Conservation (phyloP, 2,329 filamentous ascomycete species). For the Scedosporium minutisporum region DNA sequence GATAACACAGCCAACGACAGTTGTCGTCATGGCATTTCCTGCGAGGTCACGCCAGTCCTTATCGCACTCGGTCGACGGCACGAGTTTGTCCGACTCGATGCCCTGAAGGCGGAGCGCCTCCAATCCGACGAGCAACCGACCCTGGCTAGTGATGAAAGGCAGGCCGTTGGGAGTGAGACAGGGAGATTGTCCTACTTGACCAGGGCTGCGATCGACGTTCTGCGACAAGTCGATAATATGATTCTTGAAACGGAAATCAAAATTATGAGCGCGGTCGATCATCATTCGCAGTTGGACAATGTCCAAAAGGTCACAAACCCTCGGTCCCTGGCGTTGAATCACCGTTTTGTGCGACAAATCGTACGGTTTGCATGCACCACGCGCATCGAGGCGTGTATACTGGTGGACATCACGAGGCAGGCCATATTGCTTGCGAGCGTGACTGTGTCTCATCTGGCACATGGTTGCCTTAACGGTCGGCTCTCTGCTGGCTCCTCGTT, state of each 20-base stretch:
- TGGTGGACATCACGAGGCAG: slow-evolving; percentile 44
- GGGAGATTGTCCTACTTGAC: slow-evolving; percentile 46
- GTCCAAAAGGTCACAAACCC: slow-evolving; percentile 59
- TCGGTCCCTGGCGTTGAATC: slow-evolving; percentile 39
- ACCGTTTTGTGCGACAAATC: slow-evolving; percentile 46
- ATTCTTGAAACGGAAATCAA: slow-evolving; percentile 40
- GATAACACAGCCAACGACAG: slow-evolving; percentile 57
- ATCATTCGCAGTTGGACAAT: slow-evolving; percentile 41
- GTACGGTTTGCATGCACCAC: slow-evolving; percentile 36
- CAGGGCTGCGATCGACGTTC: slow-evolving; percentile 54
- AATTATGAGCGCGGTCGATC: slow-evolving; percentile 30
- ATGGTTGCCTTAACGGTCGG: slow-evolving; percentile 38
- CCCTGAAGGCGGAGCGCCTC: slow-evolving; percentile 61
- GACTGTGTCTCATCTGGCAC: slow-evolving; percentile 51
- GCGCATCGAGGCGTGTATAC: slow-evolving; percentile 49
- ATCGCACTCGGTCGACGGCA: slow-evolving; percentile 54
- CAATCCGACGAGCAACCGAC: slow-evolving; percentile 49
- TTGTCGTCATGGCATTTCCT: slow-evolving; percentile 71
- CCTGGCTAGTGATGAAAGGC: slow-evolving; percentile 50
- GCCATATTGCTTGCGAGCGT: slow-evolving; percentile 35
- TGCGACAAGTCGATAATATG: slow-evolving; percentile 57
- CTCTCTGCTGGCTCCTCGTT: slow-evolving; percentile 16
- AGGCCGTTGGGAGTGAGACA: slow-evolving; percentile 61
- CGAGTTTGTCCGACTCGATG: slow-evolving; percentile 51
- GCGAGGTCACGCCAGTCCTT: slow-evolving; percentile 58